Percentiles rank a stretch among this genome's conserved stretches.
phyloP scores from a whole-genome alignment of 1,284 basidiomycete species.

The Ganoderma lucidum region DNA sequence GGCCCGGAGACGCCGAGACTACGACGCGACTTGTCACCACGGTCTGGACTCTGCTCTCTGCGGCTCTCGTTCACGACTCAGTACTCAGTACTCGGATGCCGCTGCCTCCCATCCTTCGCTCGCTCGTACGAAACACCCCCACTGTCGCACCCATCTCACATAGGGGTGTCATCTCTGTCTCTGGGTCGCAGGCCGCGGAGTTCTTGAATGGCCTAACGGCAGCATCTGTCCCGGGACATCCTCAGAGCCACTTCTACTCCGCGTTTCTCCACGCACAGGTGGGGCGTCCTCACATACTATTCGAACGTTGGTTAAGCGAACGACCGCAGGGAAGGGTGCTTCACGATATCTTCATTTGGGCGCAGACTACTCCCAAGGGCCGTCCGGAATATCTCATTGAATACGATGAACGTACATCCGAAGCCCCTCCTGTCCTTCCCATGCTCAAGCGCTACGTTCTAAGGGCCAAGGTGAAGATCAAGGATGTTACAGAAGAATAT shows the following conservation, averaged over 20 bases:
- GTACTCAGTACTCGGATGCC: slow-evolving; percentile 35
- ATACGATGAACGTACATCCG: slow-evolving; percentile 66
- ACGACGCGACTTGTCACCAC: slow-evolving; percentile 7
- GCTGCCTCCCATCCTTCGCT: slow-evolving; percentile 48
- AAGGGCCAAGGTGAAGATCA: slow-evolving; percentile 88
- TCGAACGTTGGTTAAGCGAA: slow-evolving; percentile 6
- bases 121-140: slow-evolving; percentile 58
- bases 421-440: slow-evolving; percentile 65
- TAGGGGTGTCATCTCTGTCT: slow-evolving; percentile 76
- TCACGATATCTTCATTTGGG: slow-evolving; percentile 89
- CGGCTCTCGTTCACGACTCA: no score
- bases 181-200: slow-evolving; percentile 83
- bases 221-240: slow-evolving; percentile 59
- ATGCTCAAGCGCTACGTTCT: slow-evolving; percentile 88
- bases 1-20: slow-evolving; percentile 25
- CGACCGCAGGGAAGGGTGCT: slow-evolving; percentile 82
- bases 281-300: slow-evolving; percentile 20
- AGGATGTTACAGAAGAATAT: slow-evolving; percentile 79
- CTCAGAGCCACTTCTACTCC: slow-evolving; percentile 72
- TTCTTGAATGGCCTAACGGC: slow-evolving; percentile 92
- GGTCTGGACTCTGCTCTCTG: slow-evolving; percentile 6
- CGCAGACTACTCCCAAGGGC: slow-evolving; percentile 55
- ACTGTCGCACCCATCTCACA: slow-evolving; percentile 69
- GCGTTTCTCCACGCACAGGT: slow-evolving; percentile 91
- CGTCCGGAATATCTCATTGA: slow-evolving; percentile 77